Evolutionary conservation across 768 basidiomycete species (phyloP), one percentile per base, ranked within the genome.

Genomic region (Tulasnella sp.): DNA sequence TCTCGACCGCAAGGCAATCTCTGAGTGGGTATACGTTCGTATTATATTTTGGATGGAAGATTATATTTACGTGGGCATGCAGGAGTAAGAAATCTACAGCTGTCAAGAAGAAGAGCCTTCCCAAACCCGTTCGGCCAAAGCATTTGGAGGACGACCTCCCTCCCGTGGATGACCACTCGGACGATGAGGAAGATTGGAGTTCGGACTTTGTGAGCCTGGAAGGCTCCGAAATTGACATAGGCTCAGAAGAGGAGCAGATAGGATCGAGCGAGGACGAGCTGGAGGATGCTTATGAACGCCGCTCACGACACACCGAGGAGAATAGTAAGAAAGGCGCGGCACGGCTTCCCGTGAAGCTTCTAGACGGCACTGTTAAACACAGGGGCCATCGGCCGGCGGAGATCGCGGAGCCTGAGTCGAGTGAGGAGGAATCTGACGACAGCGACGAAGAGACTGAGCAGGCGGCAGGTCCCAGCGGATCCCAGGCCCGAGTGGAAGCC

Each of bases 41-140:
- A 1, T 54, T 45, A 3, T 24, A 29, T 9, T 17, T 49, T 21
- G 8, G 52, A 32, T 10, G 47, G 19, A 51, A 58, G 4, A 43
- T 53, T 2, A 59, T 38, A 15, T 38, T 7, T 15, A 7, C 34
- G 43, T 24, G 11, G 41, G 9, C 24, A 41, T 55, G 9, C 61
- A 94, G 88, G 81, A 92, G 88, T 67, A 89, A 89, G 72, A 87
- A 85, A 65, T 90, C 88, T 70, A 87, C 82, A 0, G 76, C 55
- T 4, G 1, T 24, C 32, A 32, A 83, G 56, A 77, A 85, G 54
- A 85, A 83, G 67, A 80, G 76, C 58, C 70, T 88, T 29, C 73
- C 78, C 61, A 89, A 84, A 69, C 81, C 84, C 21, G 65, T 76
- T 59, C 71, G 75, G 61, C 74, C 72, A 50, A 70, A 71, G 59